Evolutionary conservation across 805 yeast species (phyloP).

Genomic region (Candida qinlingensis): DNA sequence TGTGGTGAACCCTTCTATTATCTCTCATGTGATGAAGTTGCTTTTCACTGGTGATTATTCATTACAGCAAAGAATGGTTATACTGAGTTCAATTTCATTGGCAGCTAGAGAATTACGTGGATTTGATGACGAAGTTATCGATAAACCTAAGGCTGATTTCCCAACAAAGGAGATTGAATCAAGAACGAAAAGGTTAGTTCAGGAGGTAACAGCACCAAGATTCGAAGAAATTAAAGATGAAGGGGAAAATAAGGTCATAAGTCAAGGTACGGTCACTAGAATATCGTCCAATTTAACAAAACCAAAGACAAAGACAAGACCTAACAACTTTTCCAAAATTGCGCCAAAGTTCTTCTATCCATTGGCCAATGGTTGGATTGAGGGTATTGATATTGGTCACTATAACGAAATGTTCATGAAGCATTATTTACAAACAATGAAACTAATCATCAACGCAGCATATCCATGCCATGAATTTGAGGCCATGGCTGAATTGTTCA

Average conservation of each 20-base stretch:
- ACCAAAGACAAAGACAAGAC: slow-evolving; percentile 8
- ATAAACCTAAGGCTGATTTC: slow-evolving; percentile 32
- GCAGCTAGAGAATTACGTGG: slow-evolving; percentile 73
- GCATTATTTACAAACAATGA: slow-evolving; percentile 45
- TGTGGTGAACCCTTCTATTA: slow-evolving; percentile 44
- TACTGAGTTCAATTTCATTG: slow-evolving; percentile 63
- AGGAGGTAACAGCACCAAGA: slow-evolving; percentile 12
- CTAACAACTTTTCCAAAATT: slow-evolving; percentile 30
- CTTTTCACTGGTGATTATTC: slow-evolving; percentile 73
- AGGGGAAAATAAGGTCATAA: background rate
- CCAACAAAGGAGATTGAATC: slow-evolving; percentile 29
- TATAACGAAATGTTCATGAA: slow-evolving; percentile 45
- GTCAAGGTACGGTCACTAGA: slow-evolving; percentile 24
- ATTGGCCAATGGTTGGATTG: slow-evolving; percentile 47
- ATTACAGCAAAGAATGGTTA: slow-evolving; percentile 65
- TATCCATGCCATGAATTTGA: slow-evolving; percentile 38
- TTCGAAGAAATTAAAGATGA: slow-evolving; percentile 14
- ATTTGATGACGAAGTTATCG: slow-evolving; percentile 43
- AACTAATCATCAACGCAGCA: slow-evolving; percentile 42
- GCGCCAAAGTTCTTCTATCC: slow-evolving; percentile 48
- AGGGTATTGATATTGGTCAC: slow-evolving; percentile 49
- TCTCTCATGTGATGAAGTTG: slow-evolving; percentile 34
- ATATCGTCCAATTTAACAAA: slow-evolving; percentile 30
- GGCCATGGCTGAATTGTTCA: slow-evolving; percentile 27
- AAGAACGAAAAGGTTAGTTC: slow-evolving; percentile 6